Evolutionary conservation across 148 eudicot genomes (phyloP).

Genomic region (Spergularia marina): DNA sequence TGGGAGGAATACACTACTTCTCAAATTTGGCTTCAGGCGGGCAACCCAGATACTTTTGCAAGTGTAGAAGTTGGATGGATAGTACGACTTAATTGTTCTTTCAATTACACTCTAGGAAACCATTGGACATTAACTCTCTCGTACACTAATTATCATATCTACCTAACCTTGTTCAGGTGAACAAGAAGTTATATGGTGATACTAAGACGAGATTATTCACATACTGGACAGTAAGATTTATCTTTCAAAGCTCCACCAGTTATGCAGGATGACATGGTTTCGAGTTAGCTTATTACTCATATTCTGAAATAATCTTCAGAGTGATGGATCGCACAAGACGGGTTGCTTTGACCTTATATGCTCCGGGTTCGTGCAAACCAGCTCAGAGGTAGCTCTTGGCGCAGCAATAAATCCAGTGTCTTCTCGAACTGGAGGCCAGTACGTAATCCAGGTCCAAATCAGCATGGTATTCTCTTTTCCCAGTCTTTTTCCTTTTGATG

Average conservation of each 20-base stretch:
- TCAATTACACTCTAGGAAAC: neutral
- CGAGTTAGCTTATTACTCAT: too few species aligned
- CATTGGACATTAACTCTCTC: neutral
- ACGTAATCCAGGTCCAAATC: conserved; percentile 35
- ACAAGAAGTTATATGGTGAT: conserved; percentile 69
- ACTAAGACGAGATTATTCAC: conserved; percentile 44
- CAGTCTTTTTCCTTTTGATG: neutral
- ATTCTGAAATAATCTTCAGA: conserved; percentile 16
- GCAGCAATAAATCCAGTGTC: conserved; percentile 53
- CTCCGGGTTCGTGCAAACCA: conserved; percentile 70
- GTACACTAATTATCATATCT: neutral
- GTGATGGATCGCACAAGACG: conserved; percentile 42
- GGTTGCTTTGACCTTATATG: conserved; percentile 70
- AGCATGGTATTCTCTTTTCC: conserved; percentile 29
- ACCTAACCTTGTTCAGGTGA: conserved; percentile 39
- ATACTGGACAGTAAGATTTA: conserved; percentile 67
- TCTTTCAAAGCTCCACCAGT: neutral
- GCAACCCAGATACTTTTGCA: conserved; percentile 35
- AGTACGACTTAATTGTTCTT: conserved; percentile 20
- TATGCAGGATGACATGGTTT: neutral
- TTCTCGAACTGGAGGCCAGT: conserved; percentile 31
- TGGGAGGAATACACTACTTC: conserved; percentile 63
- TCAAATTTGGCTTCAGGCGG: conserved; percentile 40
- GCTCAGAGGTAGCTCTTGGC: conserved; percentile 53
- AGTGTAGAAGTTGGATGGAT: conserved; percentile 66